These are phyloP conservation scores for Fonsecaea erecta DNA, from an alignment of 2,329 filamentous ascomycete genomes.

Conservation along the genomic window DNA sequence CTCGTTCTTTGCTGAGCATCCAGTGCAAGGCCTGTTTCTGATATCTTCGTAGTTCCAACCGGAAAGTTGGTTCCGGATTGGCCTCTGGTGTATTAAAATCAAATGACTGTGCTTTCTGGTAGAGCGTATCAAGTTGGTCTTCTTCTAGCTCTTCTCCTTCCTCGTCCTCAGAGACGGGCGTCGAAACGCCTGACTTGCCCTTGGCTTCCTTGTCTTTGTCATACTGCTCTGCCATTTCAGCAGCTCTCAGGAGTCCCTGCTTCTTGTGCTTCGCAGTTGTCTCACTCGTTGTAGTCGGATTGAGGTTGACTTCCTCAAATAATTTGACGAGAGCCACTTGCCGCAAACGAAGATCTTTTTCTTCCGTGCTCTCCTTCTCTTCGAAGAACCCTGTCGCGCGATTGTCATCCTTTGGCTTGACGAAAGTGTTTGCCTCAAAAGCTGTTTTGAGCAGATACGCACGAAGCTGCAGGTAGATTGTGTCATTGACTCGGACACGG, in stretches of 20 bases:
- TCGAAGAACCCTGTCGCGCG: constrained; percentile 76
- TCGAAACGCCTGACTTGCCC: constrained; percentile 56
- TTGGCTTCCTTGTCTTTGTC: constrained; percentile 60
- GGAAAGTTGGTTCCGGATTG: constrained; percentile 80
- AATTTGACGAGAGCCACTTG: constrained; percentile 88
- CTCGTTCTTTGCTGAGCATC: constrained; percentile 94
- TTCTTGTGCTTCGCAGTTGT: constrained; percentile 77
- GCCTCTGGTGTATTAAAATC: constrained; percentile 90
- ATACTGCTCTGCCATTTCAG: constrained; percentile 79
- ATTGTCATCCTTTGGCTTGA: constrained; percentile 69
- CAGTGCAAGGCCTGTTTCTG: constrained; percentile 94
- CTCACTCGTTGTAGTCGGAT: constrained; percentile 75
- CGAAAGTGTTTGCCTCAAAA: constrained; percentile 69
- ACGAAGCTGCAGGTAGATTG: constrained; percentile 84
- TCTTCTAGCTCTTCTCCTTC: constrained; percentile 92
- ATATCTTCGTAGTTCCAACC: constrained; percentile 83
- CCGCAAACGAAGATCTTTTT: constrained; percentile 78
- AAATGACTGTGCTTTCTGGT: constrained; percentile 95
- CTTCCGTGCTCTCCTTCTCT: constrained; percentile 81
- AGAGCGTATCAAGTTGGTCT: constrained; percentile 90
- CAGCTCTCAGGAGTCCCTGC: constrained; percentile 83
- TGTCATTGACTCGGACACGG: constrained; percentile 83
- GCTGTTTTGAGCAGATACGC: constrained; percentile 76
- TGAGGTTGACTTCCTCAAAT: constrained; percentile 84
- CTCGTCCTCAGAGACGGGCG: constrained; percentile 68